Evolutionary conservation across 148 eudicot genomes (phyloP), one percentile per base, ranked within the genome.

Genomic region (Camellia lanceoleosa): DNA sequence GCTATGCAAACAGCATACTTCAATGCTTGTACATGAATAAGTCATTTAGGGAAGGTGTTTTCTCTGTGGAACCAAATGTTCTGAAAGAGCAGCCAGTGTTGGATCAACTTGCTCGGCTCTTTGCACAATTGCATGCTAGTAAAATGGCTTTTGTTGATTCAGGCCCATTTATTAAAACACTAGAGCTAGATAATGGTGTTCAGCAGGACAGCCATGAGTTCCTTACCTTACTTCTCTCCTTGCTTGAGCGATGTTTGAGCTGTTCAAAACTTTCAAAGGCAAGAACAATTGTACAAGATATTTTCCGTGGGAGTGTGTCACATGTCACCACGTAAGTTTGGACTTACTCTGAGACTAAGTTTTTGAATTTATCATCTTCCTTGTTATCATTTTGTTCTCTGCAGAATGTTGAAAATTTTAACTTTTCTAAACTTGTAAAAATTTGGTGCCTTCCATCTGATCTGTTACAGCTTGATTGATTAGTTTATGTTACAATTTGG

Each of bases 161-260:
- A 41, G 98, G 98, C 47, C 99, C 99, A 10, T 92, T 96, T 83
- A 96, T 96, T 59, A 85, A 89, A 85, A 88, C 98, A n/a, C 86
- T 96, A 82, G 99, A 93, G 85, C 87, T 96, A 68, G 99, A 96
- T 86, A 93, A 96, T 83, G 92, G 95, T 79, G 92, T 93, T 85
- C 99, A 96, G 78, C 99, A 96, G 87, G 99, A 96, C 79, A 93
- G 98, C 83, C 97, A 96, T 56, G 99, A 96, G 85, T 96, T 96
- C 83, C 92, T 96, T 20, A 96, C 99, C 58, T 82, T 96, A 87
- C 94, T 96, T 58, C 87, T 93, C 78, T 93, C 97, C 62, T 89
- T 96, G 91, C 94, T 96, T 62, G 99, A 96, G 82, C 91, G 85
- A 73, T 96, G 98, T 77, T 83, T 96, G 78, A 89, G 94, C 84